Percentiles rank a stretch among this genome's conserved stretches.
These are phyloP conservation scores for Emericellopsis terricola DNA, from an alignment of 495 filamentous ascomycete species.

Conservation along the genomic window DNA sequence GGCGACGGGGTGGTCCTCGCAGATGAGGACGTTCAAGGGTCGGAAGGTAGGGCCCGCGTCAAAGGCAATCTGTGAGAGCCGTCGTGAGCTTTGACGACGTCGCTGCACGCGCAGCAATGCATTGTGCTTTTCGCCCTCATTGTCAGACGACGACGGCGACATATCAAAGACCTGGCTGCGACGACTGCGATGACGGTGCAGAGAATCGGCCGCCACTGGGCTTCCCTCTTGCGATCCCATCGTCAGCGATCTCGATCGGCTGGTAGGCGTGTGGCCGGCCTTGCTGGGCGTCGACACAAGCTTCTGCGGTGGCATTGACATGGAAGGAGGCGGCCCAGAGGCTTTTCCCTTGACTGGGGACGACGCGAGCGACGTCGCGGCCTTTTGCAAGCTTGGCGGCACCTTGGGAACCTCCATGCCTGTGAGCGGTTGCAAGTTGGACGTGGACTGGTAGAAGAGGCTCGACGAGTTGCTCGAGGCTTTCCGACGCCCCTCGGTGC, in stretches of 20 bases:
- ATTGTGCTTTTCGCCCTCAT: constrained; percentile 80
- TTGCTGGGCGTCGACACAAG: constrained; percentile 24
- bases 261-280: constrained; percentile 21
- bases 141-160: constrained; percentile 94
- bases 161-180: constrained; percentile 90
- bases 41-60: constrained; percentile 73
- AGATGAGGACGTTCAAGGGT: constrained; percentile 84
- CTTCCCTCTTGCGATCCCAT: constrained; percentile 90
- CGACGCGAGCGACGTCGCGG: constrained; percentile 38
- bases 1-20: constrained; percentile 96
- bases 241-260: constrained; percentile 70
- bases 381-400: constrained; percentile 38
- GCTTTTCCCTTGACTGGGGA: constrained; percentile 63
- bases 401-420: constrained; percentile 54
- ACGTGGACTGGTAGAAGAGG: constrained; percentile 56
- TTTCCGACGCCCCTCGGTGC: constrained; percentile 28
- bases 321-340: constrained; percentile 26
- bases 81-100: constrained; percentile 74
- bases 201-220: constrained; percentile 42
- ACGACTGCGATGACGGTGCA: constrained; percentile 64
- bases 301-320: constrained; percentile 31
- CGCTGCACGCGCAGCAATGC: constrained; percentile 86
- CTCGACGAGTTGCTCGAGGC: constrained; percentile 79
- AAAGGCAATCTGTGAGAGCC: constrained; percentile 75
- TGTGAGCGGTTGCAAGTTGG: constrained; percentile 50